phyloP scores from a whole-genome alignment of 1,139 yeast genomes.

The Candida gigantensis region DNA sequence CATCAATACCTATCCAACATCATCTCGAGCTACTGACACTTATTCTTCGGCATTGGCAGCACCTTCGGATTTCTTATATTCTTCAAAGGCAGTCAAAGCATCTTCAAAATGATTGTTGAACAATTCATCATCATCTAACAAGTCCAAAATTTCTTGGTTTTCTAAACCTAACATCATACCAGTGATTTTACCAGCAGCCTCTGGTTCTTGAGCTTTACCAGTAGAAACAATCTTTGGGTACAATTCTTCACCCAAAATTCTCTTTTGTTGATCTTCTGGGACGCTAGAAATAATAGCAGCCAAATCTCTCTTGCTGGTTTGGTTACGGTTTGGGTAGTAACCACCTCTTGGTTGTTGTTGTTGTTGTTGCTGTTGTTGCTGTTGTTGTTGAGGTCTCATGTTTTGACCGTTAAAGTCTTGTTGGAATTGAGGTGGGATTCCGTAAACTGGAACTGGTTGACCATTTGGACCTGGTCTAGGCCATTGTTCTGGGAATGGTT shows the following conservation, averaged over 20 bases:
- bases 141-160: constrained; percentile 83
- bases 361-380: constrained; percentile 14
- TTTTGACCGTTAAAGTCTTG: constrained; percentile 44
- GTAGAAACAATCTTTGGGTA: constrained; percentile 92
- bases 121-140: constrained; percentile 86
- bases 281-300: constrained; percentile 62
- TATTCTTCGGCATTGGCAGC: constrained; percentile 32
- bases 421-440: constrained; percentile 63
- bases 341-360: constrained; percentile 37
- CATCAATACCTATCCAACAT: not conserved
- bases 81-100: constrained; percentile 91
- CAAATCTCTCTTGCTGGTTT: constrained; percentile 35
- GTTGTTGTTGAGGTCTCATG: constrained; percentile 15
- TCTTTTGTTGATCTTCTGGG: constrained; percentile 91
- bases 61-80: constrained; percentile 57
- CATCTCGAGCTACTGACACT: constrained; percentile 18
- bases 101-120: constrained; percentile 92
- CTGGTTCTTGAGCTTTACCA: constrained; percentile 83
- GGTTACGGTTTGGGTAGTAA: constrained; percentile 44
- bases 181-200: constrained; percentile 98
- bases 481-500: constrained; percentile 64
- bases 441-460: constrained; percentile 78
- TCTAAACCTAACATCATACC: constrained; percentile 99
- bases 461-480: constrained; percentile 77
- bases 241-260: constrained; percentile 95